A percentile compares a stretch with the other conserved stretches of the same genome.
phyloP scores from a whole-genome alignment of 1,284 basidiomycete genomes.

The Cutaneotrichosporon daszewskae region DNA sequence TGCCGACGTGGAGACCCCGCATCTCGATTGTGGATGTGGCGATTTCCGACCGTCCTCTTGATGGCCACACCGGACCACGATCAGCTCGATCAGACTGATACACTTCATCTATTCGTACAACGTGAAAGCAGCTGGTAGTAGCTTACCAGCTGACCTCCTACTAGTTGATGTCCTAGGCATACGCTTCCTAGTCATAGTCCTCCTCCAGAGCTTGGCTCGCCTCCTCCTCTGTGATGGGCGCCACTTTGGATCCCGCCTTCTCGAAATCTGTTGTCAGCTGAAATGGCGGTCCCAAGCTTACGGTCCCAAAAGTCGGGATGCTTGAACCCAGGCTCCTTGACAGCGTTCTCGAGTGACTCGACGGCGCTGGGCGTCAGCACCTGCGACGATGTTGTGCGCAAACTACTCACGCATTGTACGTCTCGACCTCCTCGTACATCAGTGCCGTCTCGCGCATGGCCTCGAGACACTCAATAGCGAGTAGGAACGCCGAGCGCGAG shows the following conservation, averaged over 20 bases:
- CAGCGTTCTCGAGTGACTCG: slow-evolving; percentile 27
- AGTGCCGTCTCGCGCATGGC: slow-evolving; percentile 61
- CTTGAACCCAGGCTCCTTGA: slow-evolving; percentile 38
- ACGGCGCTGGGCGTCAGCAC: slow-evolving; percentile 22
- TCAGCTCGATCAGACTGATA: too few relatives aligned
- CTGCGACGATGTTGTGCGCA: too few relatives aligned
- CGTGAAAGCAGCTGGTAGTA: too few relatives aligned
- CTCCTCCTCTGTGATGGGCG: slow-evolving; percentile 36
- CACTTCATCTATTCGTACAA: too few relatives aligned
- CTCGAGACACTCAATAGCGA: slow-evolving; percentile 67
- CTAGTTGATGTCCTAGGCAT: too few relatives aligned
- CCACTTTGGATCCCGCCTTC: slow-evolving; percentile 28
- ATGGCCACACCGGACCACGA: too few relatives aligned
- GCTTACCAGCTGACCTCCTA: too few relatives aligned
- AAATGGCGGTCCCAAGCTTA: neutral
- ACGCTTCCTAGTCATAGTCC: slow-evolving; percentile 9
- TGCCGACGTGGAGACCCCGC: neutral
- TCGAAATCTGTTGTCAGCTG: slow-evolving; percentile 28
- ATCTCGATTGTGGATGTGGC: neutral
- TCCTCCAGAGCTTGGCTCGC: slow-evolving; percentile 38
- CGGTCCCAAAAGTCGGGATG: slow-evolving; percentile 44
- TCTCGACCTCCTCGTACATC: slow-evolving; percentile 46
- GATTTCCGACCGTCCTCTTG: too few relatives aligned
- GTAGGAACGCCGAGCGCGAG: slow-evolving; percentile 57
- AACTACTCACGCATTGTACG: slow-evolving; percentile 44